A percentile compares a stretch with the other conserved stretches of the same genome.
phyloP scores from a whole-genome alignment of 768 basidiomycete genomes.

The Agrocybe pediades region DNA sequence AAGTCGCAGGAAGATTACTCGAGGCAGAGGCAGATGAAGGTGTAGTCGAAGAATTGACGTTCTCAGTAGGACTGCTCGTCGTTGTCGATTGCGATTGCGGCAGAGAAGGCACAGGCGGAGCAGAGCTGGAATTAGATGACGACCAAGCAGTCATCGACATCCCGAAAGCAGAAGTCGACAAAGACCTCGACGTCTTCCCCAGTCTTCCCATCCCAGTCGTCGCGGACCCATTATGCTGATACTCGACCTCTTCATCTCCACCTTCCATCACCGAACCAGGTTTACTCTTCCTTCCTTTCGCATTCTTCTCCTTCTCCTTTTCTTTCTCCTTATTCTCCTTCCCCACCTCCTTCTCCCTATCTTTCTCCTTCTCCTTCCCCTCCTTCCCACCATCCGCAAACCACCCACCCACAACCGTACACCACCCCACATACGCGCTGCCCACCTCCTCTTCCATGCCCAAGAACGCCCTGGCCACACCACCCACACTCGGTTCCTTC shows the following conservation, averaged over 20 bases:
- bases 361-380: conserved; percentile 1
- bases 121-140: neutral
- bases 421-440: conserved; percentile 61
- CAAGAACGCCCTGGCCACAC: conserved; percentile 62
- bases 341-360: conserved; percentile 5
- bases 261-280: neutral
- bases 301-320: conserved; percentile 1
- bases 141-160: neutral
- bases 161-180: neutral
- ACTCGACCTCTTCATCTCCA: neutral
- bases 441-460: conserved; percentile 52
- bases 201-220: neutral
- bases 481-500: conserved; percentile 60
- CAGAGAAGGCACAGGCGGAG: neutral
- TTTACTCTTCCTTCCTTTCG: conserved; percentile 6
- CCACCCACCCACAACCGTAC: conserved; percentile 52
- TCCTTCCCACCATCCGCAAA: conserved; percentile 26
- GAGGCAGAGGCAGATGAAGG: too few relatives aligned
- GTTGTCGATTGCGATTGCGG: neutral
- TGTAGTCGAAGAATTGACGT: too few relatives aligned
- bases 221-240: neutral
- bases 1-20: neutral
- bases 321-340: conserved; percentile 9
- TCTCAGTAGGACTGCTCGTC: too few relatives aligned
- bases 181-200: neutral